Percentiles rank a stretch among this genome's conserved stretches.
phyloP scores from a whole-genome alignment of 176 grass and related monocot species.

The maize (Zea mays) region DNA sequence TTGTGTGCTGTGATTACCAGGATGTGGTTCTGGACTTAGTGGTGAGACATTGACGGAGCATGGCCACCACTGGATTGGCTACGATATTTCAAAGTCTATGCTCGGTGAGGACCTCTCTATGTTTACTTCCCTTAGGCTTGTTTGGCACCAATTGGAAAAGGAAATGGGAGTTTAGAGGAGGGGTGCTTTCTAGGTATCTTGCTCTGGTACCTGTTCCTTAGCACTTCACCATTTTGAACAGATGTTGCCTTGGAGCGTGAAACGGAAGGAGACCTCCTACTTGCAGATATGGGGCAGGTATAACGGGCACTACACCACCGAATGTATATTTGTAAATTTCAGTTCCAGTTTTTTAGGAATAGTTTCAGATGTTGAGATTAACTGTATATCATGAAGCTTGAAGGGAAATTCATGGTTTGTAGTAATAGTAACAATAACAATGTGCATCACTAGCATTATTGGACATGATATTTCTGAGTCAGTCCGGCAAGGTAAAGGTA shows the following conservation, averaged over 20 bases:
- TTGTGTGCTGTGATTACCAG: slow-evolving; percentile 28
- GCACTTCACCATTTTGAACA: slow-evolving; percentile 12
- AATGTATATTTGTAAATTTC: not conserved
- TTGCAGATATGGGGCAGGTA: slow-evolving; percentile 98
- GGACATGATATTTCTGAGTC: not conserved
- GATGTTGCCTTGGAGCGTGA: slow-evolving; percentile 85
- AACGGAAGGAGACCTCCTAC: slow-evolving; percentile 79
- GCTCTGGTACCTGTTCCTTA: not conserved
- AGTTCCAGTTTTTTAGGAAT: not conserved
- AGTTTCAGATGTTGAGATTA: not conserved
- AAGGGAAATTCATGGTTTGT: not conserved
- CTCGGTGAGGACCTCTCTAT: slow-evolving; percentile 53
- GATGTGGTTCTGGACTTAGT: slow-evolving; percentile 90
- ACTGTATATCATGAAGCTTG: not conserved
- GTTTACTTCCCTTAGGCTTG: not conserved
- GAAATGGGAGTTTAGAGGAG: not conserved
- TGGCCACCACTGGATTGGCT: slow-evolving; percentile 94
- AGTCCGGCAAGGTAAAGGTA: not conserved
- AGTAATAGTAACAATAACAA: not conserved
- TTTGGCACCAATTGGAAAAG: not conserved
- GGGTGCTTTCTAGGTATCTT: not conserved
- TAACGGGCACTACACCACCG: not conserved
- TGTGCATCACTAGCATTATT: not conserved
- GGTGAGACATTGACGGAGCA: slow-evolving; percentile 80
- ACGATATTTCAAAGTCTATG: slow-evolving; percentile 92